phyloP scores from a whole-genome alignment of 2,329 filamentous ascomycete genomes.

The Botryotinia convoluta region DNA sequence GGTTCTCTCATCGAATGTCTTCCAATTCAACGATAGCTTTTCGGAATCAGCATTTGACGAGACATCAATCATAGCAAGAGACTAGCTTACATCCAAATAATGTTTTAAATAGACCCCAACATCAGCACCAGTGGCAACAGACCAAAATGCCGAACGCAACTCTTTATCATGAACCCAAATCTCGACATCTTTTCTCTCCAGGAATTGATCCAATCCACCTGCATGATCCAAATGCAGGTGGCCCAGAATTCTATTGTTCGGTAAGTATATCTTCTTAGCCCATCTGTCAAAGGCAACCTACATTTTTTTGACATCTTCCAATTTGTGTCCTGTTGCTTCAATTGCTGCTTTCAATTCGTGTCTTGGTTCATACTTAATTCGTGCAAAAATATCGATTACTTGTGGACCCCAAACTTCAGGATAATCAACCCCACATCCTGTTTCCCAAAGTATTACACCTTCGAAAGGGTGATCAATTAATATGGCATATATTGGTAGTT shows the following conservation, averaged over 20 bases:
- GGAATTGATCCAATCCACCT: conserved; percentile 47
- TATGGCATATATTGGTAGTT: conserved; percentile 32
- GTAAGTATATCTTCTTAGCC: not conserved
- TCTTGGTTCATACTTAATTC: conserved; percentile 30
- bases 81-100: conserved; percentile 33
- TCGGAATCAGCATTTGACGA: not conserved
- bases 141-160: conserved; percentile 47
- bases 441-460: conserved; percentile 33
- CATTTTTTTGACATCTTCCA: conserved; percentile 46
- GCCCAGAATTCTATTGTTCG: conserved; percentile 40
- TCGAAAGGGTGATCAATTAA: conserved; percentile 35
- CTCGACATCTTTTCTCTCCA: conserved; percentile 42
- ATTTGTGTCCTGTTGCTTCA: conserved; percentile 43
- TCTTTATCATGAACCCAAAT: conserved; percentile 50
- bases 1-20: conserved; percentile 42
- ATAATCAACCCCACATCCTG: conserved; percentile 32
- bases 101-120: conserved; percentile 42
- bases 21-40: conserved; percentile 43
- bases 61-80: too few relatives aligned
- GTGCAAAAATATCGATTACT: conserved; percentile 42
- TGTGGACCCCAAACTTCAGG: conserved; percentile 38
- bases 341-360: conserved; percentile 34
- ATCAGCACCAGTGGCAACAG: conserved; percentile 44
- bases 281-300: conserved; percentile 25
- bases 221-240: conserved; percentile 50